Conservation (phyloP, 202 grass and related monocot species). For the Saccharum hybrid region DNA sequence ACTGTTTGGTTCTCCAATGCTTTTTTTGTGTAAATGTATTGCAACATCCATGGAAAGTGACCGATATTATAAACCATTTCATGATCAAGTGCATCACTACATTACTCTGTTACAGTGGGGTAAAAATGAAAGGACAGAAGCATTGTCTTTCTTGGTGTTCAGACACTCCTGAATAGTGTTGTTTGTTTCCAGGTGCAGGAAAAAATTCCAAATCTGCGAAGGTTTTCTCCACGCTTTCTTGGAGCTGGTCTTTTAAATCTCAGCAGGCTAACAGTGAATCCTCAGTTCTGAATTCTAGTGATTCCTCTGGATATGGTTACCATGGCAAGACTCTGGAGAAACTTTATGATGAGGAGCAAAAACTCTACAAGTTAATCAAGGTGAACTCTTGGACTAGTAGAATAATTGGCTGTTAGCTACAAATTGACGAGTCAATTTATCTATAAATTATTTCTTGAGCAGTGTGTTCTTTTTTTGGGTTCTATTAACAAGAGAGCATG, state of each 20-base stretch:
- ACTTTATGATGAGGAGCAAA: conserved; percentile 85
- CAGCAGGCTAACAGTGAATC: conserved; percentile 59
- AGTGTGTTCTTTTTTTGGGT: background rate
- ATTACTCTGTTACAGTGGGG: conserved; percentile 14
- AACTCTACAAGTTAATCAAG: conserved; percentile 96
- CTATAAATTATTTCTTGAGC: conserved; percentile 28
- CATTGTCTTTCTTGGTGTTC: background rate
- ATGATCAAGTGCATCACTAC: conserved; percentile 26
- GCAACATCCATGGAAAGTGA: conserved; percentile 8
- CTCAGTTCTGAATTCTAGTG: conserved; percentile 58
- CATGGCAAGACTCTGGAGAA: conserved; percentile 89
- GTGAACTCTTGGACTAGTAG: conserved; percentile 49
- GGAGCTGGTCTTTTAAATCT: conserved; percentile 90
- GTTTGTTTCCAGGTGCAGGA: conserved; percentile 54
- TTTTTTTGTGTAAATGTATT: conserved; percentile 28
- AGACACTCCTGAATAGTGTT: conserved; percentile 28
- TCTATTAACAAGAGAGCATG: conserved; percentile 24
- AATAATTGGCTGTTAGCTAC: conserved; percentile 11
- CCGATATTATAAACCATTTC: conserved; percentile 4
- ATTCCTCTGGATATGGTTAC: conserved; percentile 61
- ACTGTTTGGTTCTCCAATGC: conserved; percentile 11
- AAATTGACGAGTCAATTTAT: conserved; percentile 21
- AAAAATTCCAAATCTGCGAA: conserved; percentile 86
- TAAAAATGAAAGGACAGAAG: background rate
- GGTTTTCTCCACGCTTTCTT: conserved; percentile 90